Conservation (phyloP, 2,329 filamentous ascomycete genomes). For the Plectosphaerella plurivora region DNA sequence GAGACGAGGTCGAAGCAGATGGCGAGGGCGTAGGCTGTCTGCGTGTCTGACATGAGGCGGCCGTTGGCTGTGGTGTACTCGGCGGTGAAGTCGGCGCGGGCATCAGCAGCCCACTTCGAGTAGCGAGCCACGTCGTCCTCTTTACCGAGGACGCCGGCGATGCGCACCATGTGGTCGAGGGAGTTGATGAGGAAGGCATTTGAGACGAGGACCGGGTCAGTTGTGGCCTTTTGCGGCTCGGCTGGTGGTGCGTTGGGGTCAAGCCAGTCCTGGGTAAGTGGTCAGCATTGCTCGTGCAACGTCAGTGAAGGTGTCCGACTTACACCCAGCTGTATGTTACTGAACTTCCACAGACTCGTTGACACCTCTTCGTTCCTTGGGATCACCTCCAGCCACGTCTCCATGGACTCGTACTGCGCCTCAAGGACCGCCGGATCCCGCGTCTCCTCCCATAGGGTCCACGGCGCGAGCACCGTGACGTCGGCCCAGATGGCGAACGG, state of each 20-base stretch:
- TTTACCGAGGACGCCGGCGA: constrained; percentile 1
- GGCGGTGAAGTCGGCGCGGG: constrained; percentile 13
- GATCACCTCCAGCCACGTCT: neutral
- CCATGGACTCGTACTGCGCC: constrained; percentile 5
- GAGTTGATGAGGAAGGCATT: constrained; percentile 22
- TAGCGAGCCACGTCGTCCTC: neutral
- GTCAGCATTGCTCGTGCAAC: neutral
- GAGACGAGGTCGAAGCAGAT: constrained; percentile 13
- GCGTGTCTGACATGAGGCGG: constrained; percentile 12
- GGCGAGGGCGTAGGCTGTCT: constrained; percentile 15
- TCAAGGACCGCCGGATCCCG: neutral
- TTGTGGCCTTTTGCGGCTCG: constrained; percentile 19
- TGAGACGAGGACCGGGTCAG: constrained; percentile 22
- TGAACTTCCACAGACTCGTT: constrained; percentile 3
- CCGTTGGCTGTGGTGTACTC: constrained; percentile 15
- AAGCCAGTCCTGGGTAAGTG: constrained; percentile 19
- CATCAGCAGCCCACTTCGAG: neutral
- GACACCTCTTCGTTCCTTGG: constrained; percentile 2
- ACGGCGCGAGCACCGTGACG: constrained; percentile 5
- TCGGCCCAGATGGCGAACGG: constrained; percentile 12
- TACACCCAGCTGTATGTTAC: constrained; percentile 5
- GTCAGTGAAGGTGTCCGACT: neutral
- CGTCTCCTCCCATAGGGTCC: constrained; percentile 6
- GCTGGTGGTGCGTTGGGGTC: constrained; percentile 23
- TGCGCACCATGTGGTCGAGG: neutral